Percentiles rank a stretch among this genome's conserved stretches.
These are phyloP conservation scores for Cladobotryum protrusum DNA, from an alignment of 2,329 filamentous ascomycete species.

Conservation along the genomic window DNA sequence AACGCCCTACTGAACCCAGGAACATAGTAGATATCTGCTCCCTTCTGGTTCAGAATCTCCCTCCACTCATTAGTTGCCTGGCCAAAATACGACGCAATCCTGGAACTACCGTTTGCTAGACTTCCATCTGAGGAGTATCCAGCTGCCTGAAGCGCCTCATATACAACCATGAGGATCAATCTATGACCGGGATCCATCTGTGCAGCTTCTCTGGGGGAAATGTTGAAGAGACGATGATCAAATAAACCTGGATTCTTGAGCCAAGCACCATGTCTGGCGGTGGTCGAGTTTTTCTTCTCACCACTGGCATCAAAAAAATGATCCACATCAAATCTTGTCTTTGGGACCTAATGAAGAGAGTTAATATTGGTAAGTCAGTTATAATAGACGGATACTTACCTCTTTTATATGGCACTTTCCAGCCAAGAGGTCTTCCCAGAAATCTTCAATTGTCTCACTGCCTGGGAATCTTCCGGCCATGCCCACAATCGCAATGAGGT, in stretches of 20 bases:
- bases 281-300: no score
- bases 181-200: constrained; percentile 71
- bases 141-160: constrained; percentile 71
- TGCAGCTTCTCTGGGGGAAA: constrained; percentile 67
- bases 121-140: constrained; percentile 61
- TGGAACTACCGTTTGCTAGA: constrained; percentile 34
- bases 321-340: no score
- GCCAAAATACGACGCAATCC: not conserved
- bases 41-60: not conserved
- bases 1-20: not conserved
- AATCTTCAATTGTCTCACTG: no score
- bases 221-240: constrained; percentile 71
- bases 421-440: no score
- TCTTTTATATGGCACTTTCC: no score
- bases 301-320: no score
- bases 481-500: no score
- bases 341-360: no score
- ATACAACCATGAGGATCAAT: constrained; percentile 63
- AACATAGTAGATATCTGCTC: not conserved
- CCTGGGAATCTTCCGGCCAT: no score
- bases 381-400: no score
- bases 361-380: no score
- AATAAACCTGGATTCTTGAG: constrained; percentile 38
- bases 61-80: not conserved
- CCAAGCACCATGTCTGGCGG: no score